Conservation (phyloP, 1,284 basidiomycete species). For the Porogramme epimiltina region DNA sequence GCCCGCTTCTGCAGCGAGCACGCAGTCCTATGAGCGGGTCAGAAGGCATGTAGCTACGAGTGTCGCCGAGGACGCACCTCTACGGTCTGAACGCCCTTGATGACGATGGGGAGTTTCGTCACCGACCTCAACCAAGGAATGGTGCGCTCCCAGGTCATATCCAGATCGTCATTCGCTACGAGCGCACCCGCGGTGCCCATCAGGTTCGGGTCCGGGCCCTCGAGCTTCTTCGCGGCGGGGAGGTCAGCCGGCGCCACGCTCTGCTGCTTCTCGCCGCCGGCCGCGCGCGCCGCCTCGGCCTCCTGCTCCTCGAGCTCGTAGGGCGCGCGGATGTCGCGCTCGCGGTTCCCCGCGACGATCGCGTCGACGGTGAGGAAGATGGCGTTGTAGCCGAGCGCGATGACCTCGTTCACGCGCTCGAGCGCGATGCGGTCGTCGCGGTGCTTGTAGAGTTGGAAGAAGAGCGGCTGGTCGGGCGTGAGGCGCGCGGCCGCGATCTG, state of each 20-base stretch:
- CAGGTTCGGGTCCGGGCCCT: conserved; percentile 40
- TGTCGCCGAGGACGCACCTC: conserved; percentile 44
- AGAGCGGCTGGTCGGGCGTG: conserved; percentile 65
- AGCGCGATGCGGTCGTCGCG: conserved; percentile 69
- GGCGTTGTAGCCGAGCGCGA: conserved; percentile 76
- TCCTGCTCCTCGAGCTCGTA: conserved; percentile 67
- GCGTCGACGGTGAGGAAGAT: conserved; percentile 94
- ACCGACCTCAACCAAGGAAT: conserved; percentile 79
- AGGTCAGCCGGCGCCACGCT: conserved; percentile 24
- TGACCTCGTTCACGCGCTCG: conserved; percentile 73
- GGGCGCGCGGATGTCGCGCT: conserved; percentile 72
- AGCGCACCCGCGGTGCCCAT: conserved; percentile 68
- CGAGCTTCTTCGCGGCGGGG: conserved; percentile 29
- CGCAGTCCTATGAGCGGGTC: conserved; percentile 64
- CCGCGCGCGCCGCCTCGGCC: conserved; percentile 33
- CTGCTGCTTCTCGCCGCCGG: conserved; percentile 24
- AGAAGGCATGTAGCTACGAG: background rate
- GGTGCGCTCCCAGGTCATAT: conserved; percentile 75
- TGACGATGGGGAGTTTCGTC: conserved; percentile 79
- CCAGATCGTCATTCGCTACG: conserved; percentile 61
- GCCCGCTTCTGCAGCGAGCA: conserved; percentile 86
- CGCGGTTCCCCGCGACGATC: conserved; percentile 83
- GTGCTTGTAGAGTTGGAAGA: conserved; percentile 91
- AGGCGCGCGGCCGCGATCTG: conserved; percentile 68
- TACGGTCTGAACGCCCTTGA: conserved; percentile 85